These are phyloP conservation scores for Scheffersomyces illinoinensis DNA, from an alignment of 1,139 yeast genomes.

Conservation along the genomic window DNA sequence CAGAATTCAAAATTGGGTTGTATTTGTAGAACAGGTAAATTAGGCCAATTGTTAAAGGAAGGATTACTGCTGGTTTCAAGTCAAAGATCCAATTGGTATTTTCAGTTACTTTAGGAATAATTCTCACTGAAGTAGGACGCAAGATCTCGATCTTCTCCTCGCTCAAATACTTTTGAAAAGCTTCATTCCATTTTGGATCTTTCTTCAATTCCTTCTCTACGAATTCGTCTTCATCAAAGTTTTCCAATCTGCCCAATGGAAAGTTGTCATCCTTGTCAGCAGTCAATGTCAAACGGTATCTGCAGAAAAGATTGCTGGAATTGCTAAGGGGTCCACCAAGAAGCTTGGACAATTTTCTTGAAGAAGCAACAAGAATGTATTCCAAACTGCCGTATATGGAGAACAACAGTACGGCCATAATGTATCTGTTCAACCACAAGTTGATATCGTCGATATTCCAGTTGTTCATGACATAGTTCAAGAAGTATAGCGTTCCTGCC, in stretches of 20 bases:
- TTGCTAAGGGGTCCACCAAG: slow-evolving; percentile 14
- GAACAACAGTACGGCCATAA: slow-evolving; percentile 26
- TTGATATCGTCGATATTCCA: slow-evolving; percentile 22
- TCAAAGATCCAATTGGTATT: slow-evolving; percentile 34
- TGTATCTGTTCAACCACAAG: slow-evolving; percentile 33
- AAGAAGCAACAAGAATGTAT: slow-evolving; percentile 17
- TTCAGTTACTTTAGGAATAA: slow-evolving; percentile 12
- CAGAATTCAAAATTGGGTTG: slow-evolving; percentile 20
- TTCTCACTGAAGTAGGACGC: slow-evolving; percentile 17
- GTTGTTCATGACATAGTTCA: slow-evolving; percentile 34
- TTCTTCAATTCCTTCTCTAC: slow-evolving; percentile 6
- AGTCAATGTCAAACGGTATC: slow-evolving; percentile 22
- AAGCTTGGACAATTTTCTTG: slow-evolving; percentile 20
- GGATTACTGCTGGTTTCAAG: slow-evolving; percentile 26
- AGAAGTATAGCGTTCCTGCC: slow-evolving; percentile 29
- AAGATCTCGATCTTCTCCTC: slow-evolving; percentile 16
- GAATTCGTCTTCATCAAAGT: slow-evolving; percentile 11
- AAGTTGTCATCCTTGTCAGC: slow-evolving; percentile 19
- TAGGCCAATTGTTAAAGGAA: slow-evolving; percentile 19
- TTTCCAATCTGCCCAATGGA: slow-evolving; percentile 24
- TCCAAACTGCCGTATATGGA: slow-evolving; percentile 23
- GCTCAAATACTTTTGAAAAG: slow-evolving; percentile 14
- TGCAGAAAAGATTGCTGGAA: slow-evolving; percentile 11
- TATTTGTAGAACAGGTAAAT: slow-evolving; percentile 20
- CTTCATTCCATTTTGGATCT: slow-evolving; percentile 16